Conservation (phyloP, 441 rosid species). For the Pelargonium myrrhifolium region DNA sequence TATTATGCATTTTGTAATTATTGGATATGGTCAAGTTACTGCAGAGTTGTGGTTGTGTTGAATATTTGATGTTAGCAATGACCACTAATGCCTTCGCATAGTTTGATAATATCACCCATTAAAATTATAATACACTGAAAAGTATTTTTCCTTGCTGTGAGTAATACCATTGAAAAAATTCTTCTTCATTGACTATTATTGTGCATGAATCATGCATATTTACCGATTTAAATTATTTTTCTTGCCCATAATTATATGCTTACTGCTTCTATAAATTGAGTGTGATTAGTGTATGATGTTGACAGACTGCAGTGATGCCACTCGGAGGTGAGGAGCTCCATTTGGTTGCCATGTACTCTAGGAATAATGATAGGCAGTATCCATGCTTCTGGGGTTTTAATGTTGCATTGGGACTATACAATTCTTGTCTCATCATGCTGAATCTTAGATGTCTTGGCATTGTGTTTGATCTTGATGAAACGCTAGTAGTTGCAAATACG, state of each 20-base stretch:
- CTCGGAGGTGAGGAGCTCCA: slow-evolving; percentile 83
- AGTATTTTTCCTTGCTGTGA: not conserved
- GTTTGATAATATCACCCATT: not conserved
- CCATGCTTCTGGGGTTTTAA: slow-evolving; percentile 96
- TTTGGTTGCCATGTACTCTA: slow-evolving; percentile 81
- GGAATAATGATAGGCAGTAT: slow-evolving; percentile 82
- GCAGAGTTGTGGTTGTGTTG: not conserved
- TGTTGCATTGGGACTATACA: slow-evolving; percentile 59
- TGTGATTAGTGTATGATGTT: slow-evolving; percentile 5
- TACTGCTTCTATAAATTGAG: not conserved
- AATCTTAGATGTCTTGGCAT: slow-evolving; percentile 77
- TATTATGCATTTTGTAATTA: not conserved
- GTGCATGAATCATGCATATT: not conserved
- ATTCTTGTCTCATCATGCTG: slow-evolving; percentile 74
- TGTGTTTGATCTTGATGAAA: slow-evolving; percentile 94
- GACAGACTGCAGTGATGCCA: slow-evolving; percentile 78
- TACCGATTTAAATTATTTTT: not conserved
- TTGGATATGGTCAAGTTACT: not conserved
- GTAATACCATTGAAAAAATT: not conserved
- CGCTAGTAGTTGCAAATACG: slow-evolving; percentile 89
- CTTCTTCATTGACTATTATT: not conserved
- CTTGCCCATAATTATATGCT: not conserved
- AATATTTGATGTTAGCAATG: not conserved
- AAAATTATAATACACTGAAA: not conserved
- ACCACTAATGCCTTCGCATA: not conserved